Percentiles rank a stretch among this genome's conserved stretches.
These are phyloP conservation scores for Fusarium oxysporum DNA, from an alignment of 2,329 filamentous ascomycete species.

Conservation along the genomic window DNA sequence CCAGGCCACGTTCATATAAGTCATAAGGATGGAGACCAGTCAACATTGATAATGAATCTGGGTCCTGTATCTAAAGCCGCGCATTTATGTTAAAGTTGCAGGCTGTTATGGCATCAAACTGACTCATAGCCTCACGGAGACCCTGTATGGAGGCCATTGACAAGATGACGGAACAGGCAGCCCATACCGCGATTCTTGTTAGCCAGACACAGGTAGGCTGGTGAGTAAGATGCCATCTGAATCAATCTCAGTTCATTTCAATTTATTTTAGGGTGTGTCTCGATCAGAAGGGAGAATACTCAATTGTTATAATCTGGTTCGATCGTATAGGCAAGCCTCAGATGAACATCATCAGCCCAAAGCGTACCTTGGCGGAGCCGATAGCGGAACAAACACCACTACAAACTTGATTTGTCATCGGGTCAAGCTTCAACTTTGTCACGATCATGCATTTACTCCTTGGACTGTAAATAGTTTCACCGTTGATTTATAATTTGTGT, in stretches of 20 bases:
- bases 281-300: fast-evolving
- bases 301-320: too few relatives aligned
- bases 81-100: too few relatives aligned
- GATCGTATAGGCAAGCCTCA: neutral
- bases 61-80: too few relatives aligned
- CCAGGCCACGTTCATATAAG: too few relatives aligned
- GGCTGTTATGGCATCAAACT: neutral
- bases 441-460: neutral
- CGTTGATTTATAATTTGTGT: fast-evolving
- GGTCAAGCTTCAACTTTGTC: neutral
- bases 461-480: fast-evolving
- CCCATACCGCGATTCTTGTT: too few relatives aligned
- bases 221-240: too few relatives aligned
- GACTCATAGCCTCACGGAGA: too few relatives aligned
- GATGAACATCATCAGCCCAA: neutral
- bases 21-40: too few relatives aligned
- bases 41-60: too few relatives aligned
- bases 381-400: neutral
- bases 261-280: too few relatives aligned
- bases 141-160: neutral
- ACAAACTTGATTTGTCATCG: neutral
- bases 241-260: too few relatives aligned
- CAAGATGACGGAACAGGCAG: neutral
- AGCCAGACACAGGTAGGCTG: neutral
- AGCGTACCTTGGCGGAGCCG: neutral